Evolutionary conservation across 768 basidiomycete genomes (phyloP), one percentile per base, ranked within the genome.

Genomic region (Dioszegia crocea): DNA sequence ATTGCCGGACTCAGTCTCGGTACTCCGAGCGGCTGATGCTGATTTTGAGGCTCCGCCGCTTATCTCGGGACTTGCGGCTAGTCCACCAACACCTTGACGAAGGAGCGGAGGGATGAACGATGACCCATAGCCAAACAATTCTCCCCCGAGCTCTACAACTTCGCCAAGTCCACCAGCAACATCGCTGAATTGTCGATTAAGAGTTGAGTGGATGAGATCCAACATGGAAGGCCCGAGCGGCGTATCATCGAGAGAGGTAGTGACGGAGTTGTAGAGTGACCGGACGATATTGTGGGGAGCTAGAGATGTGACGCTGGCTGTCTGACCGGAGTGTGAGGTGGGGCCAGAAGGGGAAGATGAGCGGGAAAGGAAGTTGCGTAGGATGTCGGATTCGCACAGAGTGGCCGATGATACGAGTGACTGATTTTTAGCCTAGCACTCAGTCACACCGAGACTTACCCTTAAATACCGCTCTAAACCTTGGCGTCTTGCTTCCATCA

Each of bases 221-320:
- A 70, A 53, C 68, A 70, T 73, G 24, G 59, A 68, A 4, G 71
- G 93, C 2, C 90, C 92, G 64, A 94, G 91, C 78, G 94, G 87
- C 83, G 96, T 90, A 76, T 98, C 96, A 75, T 99, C 96, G 68
- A 98, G 86, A 74, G 91, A 92, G 63, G 90, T 89, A 4, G 94
- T 84, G 45, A 99, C 89, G 24, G 91, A 89, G 29, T 87, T 86
- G 73, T 94, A 98, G 57, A 99, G 83, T 23, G 85, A 87, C 55
- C 86, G 86, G 53, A 97, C 89, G 36, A 96, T 81, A 56, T 85
- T 85, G 43, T 69, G 67, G 3, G 67, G 71, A 1, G 65, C 66
- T 2, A 66, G 31, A 29, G 59, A 47, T 2, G 53, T 4, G 19
- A 57, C 55, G 9, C 39, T 40, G 30, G 30, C 40, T 2, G 61